Evolutionary conservation across 805 yeast species (phyloP).

Genomic region (Metschnikowia matae): DNA sequence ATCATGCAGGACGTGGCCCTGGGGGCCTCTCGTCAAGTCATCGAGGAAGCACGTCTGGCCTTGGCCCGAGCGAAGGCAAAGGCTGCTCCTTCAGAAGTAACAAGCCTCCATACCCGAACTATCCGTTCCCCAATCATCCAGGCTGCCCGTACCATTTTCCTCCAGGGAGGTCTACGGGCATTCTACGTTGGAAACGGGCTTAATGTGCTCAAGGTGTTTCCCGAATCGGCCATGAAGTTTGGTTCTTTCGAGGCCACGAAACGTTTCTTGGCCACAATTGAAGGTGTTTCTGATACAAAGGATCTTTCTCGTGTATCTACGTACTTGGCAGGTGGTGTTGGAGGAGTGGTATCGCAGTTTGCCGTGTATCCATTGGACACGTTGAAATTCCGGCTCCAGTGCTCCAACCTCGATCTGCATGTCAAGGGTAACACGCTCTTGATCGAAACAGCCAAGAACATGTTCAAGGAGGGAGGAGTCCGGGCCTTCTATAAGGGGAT

Average conservation of each 20-base stretch:
- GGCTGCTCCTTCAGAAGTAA: conserved; percentile 31
- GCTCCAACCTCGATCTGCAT: conserved; percentile 71
- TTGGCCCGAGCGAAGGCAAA: conserved; percentile 28
- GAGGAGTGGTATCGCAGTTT: conserved; percentile 91
- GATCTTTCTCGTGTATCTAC: conserved; percentile 74
- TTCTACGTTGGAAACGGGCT: conserved; percentile 95
- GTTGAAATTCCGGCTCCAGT: conserved; percentile 86
- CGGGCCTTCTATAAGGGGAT: conserved; percentile 82
- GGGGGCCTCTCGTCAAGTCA: conserved; percentile 32
- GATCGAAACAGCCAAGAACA: conserved; percentile 63
- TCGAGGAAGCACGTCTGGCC: conserved; percentile 31
- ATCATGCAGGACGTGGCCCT: conserved; percentile 34
- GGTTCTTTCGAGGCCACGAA: conserved; percentile 92
- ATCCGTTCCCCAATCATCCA: conserved; percentile 72
- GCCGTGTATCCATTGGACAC: conserved; percentile 96
- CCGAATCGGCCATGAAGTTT: conserved; percentile 95
- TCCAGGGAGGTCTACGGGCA: conserved; percentile 81
- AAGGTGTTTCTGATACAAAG: conserved; percentile 68
- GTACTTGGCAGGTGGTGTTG: conserved; percentile 91
- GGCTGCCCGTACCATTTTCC: conserved; percentile 77
- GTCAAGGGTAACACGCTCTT: conserved; percentile 60
- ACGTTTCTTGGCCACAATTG: conserved; percentile 63
- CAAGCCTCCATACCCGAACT: conserved; percentile 28
- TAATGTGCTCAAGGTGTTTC: conserved; percentile 89
- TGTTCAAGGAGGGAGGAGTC: conserved; percentile 78